Conservation (phyloP, 768 basidiomycete genomes). For the Pleurotus eryngii region DNA sequence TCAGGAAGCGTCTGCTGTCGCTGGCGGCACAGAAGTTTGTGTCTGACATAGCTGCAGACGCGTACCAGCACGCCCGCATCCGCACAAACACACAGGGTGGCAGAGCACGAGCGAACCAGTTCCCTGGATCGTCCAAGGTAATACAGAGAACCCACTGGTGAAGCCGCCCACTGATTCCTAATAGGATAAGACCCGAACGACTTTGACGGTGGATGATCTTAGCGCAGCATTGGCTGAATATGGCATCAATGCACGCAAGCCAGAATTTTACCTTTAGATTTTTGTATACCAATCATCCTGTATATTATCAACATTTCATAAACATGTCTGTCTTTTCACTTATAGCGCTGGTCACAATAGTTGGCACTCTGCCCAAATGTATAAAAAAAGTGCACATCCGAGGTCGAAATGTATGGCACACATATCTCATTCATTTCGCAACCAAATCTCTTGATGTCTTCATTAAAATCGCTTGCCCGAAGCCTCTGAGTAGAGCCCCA, state of each 20-base stretch:
- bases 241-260: slow-evolving; percentile 90
- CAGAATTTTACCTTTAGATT: slow-evolving; percentile 83
- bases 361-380: too few relatives aligned
- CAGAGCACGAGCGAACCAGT: slow-evolving; percentile 62
- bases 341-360: too few relatives aligned
- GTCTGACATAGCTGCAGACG: slow-evolving; percentile 93
- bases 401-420: too few relatives aligned
- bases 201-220: slow-evolving; percentile 96
- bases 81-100: slow-evolving; percentile 84
- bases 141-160: slow-evolving; percentile 11
- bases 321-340: not conserved
- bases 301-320: not conserved
- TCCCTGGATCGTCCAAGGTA: slow-evolving; percentile 65
- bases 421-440: too few relatives aligned
- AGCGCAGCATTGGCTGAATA: slow-evolving; percentile 93
- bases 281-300: not conserved
- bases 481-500: too few relatives aligned
- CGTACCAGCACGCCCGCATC: slow-evolving; percentile 96
- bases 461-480: too few relatives aligned
- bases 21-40: slow-evolving; percentile 98
- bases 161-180: too few relatives aligned
- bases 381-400: too few relatives aligned
- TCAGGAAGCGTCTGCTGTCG: slow-evolving; percentile 89
- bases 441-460: too few relatives aligned
- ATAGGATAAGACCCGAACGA: slow-evolving; percentile 89